Evolutionary conservation across 2,329 filamentous ascomycete genomes (phyloP).

Genomic region (Pseudogymnoascus verrucosus): DNA sequence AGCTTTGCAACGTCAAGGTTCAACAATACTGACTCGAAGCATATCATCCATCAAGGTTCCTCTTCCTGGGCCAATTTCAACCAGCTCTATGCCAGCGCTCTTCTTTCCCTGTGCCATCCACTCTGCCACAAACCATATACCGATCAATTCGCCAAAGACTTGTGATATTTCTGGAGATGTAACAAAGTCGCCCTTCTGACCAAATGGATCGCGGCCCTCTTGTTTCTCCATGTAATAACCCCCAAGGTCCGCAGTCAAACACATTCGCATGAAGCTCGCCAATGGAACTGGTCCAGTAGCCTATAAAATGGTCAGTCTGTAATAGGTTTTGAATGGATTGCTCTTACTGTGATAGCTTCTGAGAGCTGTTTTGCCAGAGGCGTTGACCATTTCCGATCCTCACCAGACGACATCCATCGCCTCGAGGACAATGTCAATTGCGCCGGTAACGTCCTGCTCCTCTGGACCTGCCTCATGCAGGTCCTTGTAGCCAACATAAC

Average conservation of each 20-base stretch:
- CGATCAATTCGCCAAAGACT: conserved; percentile 89
- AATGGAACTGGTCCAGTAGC: conserved; percentile 86
- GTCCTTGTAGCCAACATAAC: conserved; percentile 19
- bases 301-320: conserved; percentile 36
- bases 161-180: conserved; percentile 97
- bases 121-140: conserved; percentile 91
- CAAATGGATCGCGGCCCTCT: conserved; percentile 75
- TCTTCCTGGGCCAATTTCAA: conserved; percentile 89
- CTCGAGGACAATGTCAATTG: conserved; percentile 17
- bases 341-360: conserved; percentile 71
- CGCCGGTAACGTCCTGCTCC: conserved; percentile 13
- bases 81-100: conserved; percentile 69
- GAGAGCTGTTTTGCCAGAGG: conserved; percentile 81
- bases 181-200: conserved; percentile 88
- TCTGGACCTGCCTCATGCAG: conserved; percentile 18
- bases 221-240: conserved; percentile 84
- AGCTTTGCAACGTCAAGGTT: conserved; percentile 11
- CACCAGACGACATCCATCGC: conserved; percentile 22
- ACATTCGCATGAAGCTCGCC: conserved; percentile 97
- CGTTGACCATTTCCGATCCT: conserved; percentile 66
- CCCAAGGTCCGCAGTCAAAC: conserved; percentile 79
- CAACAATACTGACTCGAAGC: conserved; percentile 59
- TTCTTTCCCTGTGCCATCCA: conserved; percentile 86
- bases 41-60: conserved; percentile 98
- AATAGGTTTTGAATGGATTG: neutral